Percentiles rank a stretch among this genome's conserved stretches.
These are phyloP conservation scores for Aphanomyces invadans DNA, from an alignment of 352 stramenopile genomes.

Conservation along the genomic window DNA sequence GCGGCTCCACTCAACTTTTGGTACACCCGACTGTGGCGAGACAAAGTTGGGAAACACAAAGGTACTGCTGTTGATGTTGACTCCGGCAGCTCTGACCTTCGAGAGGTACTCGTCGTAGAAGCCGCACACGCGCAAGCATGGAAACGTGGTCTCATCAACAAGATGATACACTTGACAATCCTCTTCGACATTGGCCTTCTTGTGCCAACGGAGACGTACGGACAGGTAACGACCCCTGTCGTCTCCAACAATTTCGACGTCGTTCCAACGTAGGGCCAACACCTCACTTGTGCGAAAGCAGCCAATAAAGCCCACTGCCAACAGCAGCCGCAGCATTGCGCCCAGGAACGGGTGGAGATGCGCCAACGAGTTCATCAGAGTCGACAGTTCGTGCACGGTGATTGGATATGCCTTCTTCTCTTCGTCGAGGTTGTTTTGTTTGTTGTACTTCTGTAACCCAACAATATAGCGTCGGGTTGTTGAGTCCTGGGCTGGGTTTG, in stretches of 20 bases:
- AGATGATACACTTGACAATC: slow-evolving; percentile 1
- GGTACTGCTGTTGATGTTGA: too few species aligned
- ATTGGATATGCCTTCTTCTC: slow-evolving; percentile 1
- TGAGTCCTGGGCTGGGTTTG: background rate
- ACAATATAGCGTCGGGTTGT: background rate
- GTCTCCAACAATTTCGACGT: background rate
- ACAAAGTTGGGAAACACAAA: too few species aligned
- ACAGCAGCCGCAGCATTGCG: background rate
- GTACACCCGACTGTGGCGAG: too few species aligned
- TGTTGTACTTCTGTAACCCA: slow-evolving; percentile 5
- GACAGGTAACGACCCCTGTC: background rate
- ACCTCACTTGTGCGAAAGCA: slow-evolving; percentile 4
- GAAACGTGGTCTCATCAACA: background rate
- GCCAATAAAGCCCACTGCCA: background rate
- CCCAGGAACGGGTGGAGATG: too few species aligned
- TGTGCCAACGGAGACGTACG: slow-evolving; percentile 3
- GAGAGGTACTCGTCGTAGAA: background rate
- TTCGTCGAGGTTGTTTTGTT: slow-evolving; percentile 1
- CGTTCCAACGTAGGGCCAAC: slow-evolving; percentile 6
- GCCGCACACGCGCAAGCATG: background rate
- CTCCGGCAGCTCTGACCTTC: background rate
- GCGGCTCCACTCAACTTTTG: too few species aligned
- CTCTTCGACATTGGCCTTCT: slow-evolving; percentile 2
- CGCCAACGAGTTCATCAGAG: too few species aligned
- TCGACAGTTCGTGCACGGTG: background rate